Conservation (phyloP, 2,329 filamentous ascomycete genomes). For the Pseudogymnoascus sp. region DNA sequence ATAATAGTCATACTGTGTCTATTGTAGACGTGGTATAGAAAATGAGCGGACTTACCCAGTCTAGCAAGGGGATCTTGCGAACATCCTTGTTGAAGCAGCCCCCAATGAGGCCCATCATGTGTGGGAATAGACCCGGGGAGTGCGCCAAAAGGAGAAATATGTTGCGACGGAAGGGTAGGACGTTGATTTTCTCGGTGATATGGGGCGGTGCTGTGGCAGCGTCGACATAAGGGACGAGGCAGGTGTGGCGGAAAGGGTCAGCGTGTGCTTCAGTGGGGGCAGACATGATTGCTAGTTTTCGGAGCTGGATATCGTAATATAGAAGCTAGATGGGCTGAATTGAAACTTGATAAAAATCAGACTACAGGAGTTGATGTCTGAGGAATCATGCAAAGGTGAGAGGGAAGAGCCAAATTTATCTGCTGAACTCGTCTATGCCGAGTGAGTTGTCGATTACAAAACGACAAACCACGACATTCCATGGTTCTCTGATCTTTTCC, state of each 20-base stretch:
- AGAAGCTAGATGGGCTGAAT: neutral
- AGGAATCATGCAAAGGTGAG: neutral
- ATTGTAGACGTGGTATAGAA: neutral
- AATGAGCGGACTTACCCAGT: neutral
- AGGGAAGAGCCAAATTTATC: constrained; percentile 6
- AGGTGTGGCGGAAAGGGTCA: neutral
- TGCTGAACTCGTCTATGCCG: neutral
- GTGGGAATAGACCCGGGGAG: neutral
- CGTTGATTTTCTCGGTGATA: neutral
- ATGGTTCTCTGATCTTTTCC: neutral
- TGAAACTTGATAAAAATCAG: too few relatives aligned
- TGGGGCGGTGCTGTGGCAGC: neutral
- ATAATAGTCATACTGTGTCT: neutral
- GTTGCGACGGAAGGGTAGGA: neutral
- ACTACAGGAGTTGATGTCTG: neutral
- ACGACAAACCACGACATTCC: neutral
- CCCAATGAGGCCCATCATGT: neutral
- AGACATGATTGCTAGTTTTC: neutral
- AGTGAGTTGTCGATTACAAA: neutral
- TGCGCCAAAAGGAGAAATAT: neutral
- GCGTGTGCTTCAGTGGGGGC: neutral
- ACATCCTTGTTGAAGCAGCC: constrained; percentile 7
- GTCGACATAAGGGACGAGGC: neutral
- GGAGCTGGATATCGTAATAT: neutral
- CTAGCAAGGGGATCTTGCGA: neutral